Conservation (phyloP, 164 flowering plant species). For the Pachysandra terminalis region DNA sequence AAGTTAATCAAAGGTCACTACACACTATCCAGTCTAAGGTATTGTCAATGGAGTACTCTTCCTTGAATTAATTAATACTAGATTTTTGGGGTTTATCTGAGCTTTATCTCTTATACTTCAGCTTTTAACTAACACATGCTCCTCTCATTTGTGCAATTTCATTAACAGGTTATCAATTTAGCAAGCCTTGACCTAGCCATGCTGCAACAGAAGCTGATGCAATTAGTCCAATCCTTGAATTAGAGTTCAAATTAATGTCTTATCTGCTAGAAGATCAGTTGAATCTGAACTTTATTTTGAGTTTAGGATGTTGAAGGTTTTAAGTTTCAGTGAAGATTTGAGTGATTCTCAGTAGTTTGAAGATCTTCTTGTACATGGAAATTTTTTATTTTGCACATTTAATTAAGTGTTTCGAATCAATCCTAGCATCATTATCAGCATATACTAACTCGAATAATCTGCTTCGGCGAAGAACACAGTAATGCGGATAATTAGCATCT, state of each 20-base stretch:
- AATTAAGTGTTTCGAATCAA: too few species aligned
- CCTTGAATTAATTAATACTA: background rate
- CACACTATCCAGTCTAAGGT: constrained; percentile 30
- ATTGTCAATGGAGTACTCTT: background rate
- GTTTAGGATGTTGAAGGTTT: too few species aligned
- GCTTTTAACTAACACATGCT: background rate
- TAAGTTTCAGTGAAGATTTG: too few species aligned
- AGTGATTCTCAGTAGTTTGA: background rate
- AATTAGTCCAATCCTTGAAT: background rate
- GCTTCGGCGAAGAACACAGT: too few species aligned
- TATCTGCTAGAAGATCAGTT: too few species aligned
- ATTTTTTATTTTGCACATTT: too few species aligned
- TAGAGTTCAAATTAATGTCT: too few species aligned
- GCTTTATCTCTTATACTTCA: background rate
- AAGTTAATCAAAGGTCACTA: constrained; percentile 15
- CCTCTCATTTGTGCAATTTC: background rate
- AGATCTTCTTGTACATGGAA: too few species aligned
- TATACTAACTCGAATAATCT: too few species aligned
- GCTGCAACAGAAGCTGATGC: background rate
- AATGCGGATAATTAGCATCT: background rate
- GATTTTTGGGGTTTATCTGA: background rate
- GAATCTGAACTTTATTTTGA: too few species aligned
- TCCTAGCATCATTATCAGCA: too few species aligned
- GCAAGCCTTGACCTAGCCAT: background rate
- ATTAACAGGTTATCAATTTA: background rate